Conservation (phyloP, 108 stramenopile genomes). For the Bacterosira constricta region DNA sequence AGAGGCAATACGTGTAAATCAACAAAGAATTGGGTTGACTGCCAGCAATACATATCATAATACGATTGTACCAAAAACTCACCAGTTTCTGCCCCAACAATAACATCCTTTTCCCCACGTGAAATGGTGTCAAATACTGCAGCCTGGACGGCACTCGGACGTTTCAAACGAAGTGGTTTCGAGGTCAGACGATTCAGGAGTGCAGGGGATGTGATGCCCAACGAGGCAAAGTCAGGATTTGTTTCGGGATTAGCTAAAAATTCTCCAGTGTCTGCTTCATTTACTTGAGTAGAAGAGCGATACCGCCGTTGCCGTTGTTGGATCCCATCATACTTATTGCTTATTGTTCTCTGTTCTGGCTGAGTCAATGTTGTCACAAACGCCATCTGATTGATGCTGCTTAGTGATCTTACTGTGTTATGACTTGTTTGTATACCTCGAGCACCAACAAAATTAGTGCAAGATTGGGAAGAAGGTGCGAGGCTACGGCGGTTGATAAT, state of each 20-base stretch:
- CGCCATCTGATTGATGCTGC: no score
- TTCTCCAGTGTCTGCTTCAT: constrained; percentile 38
- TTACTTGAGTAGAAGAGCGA: constrained; percentile 8
- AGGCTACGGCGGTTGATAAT: no score
- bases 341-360: no score
- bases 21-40: background rate
- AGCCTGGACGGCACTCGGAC: constrained; percentile 82
- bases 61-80: background rate
- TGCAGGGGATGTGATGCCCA: constrained; percentile 71
- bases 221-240: constrained; percentile 58
- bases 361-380: no score
- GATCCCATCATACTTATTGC: no score
- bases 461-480: no score
- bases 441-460: no score
- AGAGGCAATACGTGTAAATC: no score
- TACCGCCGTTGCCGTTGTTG: background rate
- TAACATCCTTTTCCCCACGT: constrained; percentile 60
- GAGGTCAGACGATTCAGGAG: constrained; percentile 65
- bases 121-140: constrained; percentile 58
- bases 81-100: constrained; percentile 93
- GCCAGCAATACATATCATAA: background rate
- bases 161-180: constrained; percentile 34
- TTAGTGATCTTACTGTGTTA: no score
- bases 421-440: no score
- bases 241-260: constrained; percentile 45